Base-by-base conservation (phyloP, 2,329 filamentous ascomycete genomes). In the Fusarium circinatum region DNA sequence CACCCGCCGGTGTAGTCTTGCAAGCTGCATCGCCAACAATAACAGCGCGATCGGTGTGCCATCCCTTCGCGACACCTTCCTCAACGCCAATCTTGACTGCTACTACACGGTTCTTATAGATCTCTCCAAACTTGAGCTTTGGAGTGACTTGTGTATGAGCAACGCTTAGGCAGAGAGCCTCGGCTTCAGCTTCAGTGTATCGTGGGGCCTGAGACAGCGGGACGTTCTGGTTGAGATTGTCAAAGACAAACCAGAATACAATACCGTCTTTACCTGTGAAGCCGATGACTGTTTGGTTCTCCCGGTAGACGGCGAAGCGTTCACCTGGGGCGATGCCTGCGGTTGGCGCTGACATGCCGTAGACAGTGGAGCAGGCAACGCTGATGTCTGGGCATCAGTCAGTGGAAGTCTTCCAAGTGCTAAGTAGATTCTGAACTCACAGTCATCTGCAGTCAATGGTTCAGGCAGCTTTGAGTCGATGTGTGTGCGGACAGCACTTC, bases 11-110 rank as follows among this genome's bases (percentile, higher is more conserved):
- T 5, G 58, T 61, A 5, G 58, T 61, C 48, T 61, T 61, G 2
- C 58, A 61, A 10, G 58, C 58, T n/a, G 58, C 58, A 8, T 61
- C 48, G 10, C 58, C 58, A 2, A 61, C 58, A n/a, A 61, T 56
- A 0, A 56, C 58, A 15, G 48, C 18, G 11, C 48, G 58, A 1
- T 44, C 38, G 3, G 58, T 61, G 30, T 61, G 30, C 58, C 58
- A 61, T 20, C 17, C 14, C 6, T 41, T 44, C 10, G 58, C 38
- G 4, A 61, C 49, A 3, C 58, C 58, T 4, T 61, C 48, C 0
- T 61, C 58, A 3, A 56, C 58, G 1, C 36, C 47, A 20, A 54
- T 56, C 20, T 55, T 61, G 18, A 61, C 38, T 1, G 58, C 58
- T 9, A 32, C 58, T 4, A 61, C 38, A 13, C 48, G 12, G 15